Base-by-base conservation (phyloP, 345 rosid species). In the Camelina sativa region DNA sequence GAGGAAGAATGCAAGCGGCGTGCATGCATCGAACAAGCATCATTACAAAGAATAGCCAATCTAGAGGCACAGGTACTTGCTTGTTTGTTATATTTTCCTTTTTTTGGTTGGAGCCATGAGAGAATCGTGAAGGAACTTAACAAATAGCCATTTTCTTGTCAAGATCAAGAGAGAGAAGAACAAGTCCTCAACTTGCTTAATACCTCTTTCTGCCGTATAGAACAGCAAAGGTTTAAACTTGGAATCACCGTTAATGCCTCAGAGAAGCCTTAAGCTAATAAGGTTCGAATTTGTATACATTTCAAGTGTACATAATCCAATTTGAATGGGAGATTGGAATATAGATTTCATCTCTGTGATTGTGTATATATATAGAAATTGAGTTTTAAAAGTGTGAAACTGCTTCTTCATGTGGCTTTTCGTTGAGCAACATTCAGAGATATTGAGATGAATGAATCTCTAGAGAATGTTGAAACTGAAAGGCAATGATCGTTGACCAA, bases 1-100 rank as follows among this genome's bases (percentile, higher is more conserved):
- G 95, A 89, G 75, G 97, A 89, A 80, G 97, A 91, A 75, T 72
- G 87, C 81, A 91, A 85, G 67, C 88, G 91, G 37, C 91, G 95
- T 37, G 86, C 91, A 67, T 80, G 78, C 74, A 81, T 85, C 62
- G 91, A 91, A 66, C 85, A 87, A 65, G 91, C 82, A 58, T 86
- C 95, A 46, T 79, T 87, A 53, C 92, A 85, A 64, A 86, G 92
- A 87, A 86, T 91, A 74, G 83, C 87, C 8, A 83, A 91, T 81
- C 74, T 91, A 79, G 97, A 91, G 38, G 11, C 69, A 47, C 56
- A 65, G 56, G 69, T 65, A 65, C 11, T 64, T 64, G 11, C 16
- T 47, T 65, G 16, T 65, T 47, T 7, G 19, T 66, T 6, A 35
- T 67, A 20, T 35, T 32, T 67, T 35, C 35, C 47, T 11, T 12